Evolutionary conservation across 352 stramenopile species (phyloP).

Genomic region (Phytophthora brassicae): DNA sequence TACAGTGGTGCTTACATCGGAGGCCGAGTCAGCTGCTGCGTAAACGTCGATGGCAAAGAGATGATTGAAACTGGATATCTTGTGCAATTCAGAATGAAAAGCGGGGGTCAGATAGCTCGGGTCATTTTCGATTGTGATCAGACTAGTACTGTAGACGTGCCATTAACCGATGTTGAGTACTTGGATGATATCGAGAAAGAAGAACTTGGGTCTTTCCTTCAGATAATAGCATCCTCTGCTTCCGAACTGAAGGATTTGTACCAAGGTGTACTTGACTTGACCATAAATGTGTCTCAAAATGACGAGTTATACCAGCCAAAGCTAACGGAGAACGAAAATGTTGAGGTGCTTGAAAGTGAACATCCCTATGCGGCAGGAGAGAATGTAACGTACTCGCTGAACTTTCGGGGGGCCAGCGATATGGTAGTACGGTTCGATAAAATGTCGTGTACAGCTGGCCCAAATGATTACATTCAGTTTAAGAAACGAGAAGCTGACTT

Average conservation of each 20-base stretch:
- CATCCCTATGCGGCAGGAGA: conserved; percentile 70
- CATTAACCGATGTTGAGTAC: conserved; percentile 47
- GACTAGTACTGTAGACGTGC: conserved; percentile 53
- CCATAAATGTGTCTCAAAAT: background rate
- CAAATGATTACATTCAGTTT: conserved; percentile 86
- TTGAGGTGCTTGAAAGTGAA: conserved; percentile 77
- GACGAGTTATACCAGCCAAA: conserved; percentile 42
- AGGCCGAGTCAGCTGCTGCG: conserved; percentile 66
- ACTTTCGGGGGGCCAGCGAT: conserved; percentile 63
- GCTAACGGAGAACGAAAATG: conserved; percentile 61
- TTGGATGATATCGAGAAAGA: conserved; percentile 43
- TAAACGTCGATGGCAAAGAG: conserved; percentile 76
- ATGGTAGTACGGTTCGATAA: conserved; percentile 87
- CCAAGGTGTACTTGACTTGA: conserved; percentile 28
- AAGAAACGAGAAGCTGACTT: conserved; percentile 41
- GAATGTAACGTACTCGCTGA: conserved; percentile 60
- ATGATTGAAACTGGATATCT: conserved; percentile 72
- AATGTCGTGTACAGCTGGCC: conserved; percentile 58
- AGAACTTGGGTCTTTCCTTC: conserved; percentile 51
- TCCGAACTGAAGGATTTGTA: conserved; percentile 34
- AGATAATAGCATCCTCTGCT: conserved; percentile 32
- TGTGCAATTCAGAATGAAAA: conserved; percentile 49
- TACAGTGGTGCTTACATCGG: conserved; percentile 54
- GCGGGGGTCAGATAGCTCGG: conserved; percentile 41
- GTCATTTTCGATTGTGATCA: conserved; percentile 74